Base-by-base conservation (phyloP, 148 eudicot genomes). In the Nepenthes gracilis region DNA sequence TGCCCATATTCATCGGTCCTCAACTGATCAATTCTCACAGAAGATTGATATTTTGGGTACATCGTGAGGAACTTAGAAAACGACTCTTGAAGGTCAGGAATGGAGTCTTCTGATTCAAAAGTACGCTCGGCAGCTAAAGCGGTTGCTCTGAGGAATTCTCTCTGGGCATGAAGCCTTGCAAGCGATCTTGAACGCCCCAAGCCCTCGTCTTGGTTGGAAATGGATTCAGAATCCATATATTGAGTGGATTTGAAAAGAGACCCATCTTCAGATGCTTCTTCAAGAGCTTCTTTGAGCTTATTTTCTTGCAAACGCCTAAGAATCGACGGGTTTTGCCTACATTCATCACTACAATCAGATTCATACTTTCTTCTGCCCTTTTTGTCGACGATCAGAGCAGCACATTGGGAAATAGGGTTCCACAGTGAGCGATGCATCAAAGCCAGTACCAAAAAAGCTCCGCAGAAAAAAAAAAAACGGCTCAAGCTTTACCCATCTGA, bases 241-340 rank as follows among this genome's bases (percentile, higher is more conserved):
- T 83, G 79, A 34, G 75, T 69, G 15, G 95, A 84, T 71, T 86
- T 89, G 4, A 80, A 69, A 35, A 89, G 81, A 62, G 88, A 89
- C 68, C 97, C 99, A 72, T 89, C 87, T 71, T 94, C 99, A 64
- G 97, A 86, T 57, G 99, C 99, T 75, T 84, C 97, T 64, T 89
- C 95, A 36, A 94, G 85, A 73, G 95, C 99, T 69, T 89, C 95
- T 64, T 86, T 76, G 37, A 94, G 91, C 76, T 81, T 89, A 59
- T 68, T 77, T 65, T 89, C 97, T 63, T 83, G 92, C 64, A 83
- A 67, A 70, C 78, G 86, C 51, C 90, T 77, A 2, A 84, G 78
- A 68, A 72, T 36, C 34, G 86, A 79, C 33, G 87, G 75, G 67
- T 79, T 85, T 54, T 63, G 75, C 74, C 75, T 82, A 63, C 74